Base-by-base conservation (phyloP, 2,329 filamentous ascomycete genomes). In the Stagonosporopsis chrysanthemi region DNA sequence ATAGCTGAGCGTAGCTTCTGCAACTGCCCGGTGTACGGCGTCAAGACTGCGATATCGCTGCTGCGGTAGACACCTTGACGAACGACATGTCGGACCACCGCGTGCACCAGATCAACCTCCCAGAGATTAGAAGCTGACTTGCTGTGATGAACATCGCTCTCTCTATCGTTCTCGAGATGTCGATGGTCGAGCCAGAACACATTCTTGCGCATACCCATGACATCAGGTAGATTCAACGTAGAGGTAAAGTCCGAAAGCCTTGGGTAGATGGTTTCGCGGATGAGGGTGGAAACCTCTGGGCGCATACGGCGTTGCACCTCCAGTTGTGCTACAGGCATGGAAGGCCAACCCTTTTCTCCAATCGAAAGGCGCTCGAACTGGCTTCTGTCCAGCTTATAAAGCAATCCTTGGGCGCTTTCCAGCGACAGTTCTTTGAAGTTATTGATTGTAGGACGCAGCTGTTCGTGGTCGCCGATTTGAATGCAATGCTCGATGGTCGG, bases 1-100 rank as follows among this genome's bases (percentile, higher is more conserved):
- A 89, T 74, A 1, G 67, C 70, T 2, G 66, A 65, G 2, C 82
- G 81, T 1, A 89, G 77, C 45, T 81, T 80, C 4, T 82, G 77
- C 2, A 86, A 72, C 58, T 89, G 86, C 0, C 85, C 86, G 0
- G 81, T 66, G 56, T 90, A 89, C 0, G 86, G 87, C 0, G 89
- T 92, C 6, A 93, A 69, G 0, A 94, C 84, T 0, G 89, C 88
- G 56, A 93, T 90, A 2, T 92, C 86, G 0, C 78, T 79, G 0
- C 76, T 73, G 0, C 70, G 72, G 68, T 92, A 91, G 0, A 64
- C 68, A 0, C 88, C 88, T 67, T 92, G 89, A 0, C 82, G 80
- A 5, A 89, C 77, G n/a, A n/a, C 74, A 66, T 93, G 88, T 0
- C 80, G 81, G 0, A 91, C 85, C 0, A 92, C 73, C 0, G 84